A percentile compares a stretch with the other conserved stretches of the same genome.
Evolutionary conservation across 495 filamentous ascomycete species (phyloP).

Genomic region (Physcia stellaris): DNA sequence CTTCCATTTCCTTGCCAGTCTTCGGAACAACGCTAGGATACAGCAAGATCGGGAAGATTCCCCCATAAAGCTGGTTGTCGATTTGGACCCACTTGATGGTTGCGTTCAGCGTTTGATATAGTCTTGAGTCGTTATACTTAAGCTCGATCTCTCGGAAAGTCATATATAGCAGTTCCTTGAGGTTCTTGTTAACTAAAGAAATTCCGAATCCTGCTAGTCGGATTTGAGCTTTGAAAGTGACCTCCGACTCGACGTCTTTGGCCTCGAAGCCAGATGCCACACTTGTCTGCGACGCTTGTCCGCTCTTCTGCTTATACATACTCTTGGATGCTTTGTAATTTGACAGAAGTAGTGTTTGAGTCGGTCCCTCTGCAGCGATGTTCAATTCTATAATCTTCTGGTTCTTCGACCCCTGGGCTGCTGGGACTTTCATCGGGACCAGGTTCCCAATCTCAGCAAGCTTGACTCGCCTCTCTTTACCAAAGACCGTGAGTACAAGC

Average conservation of each 20-base stretch:
- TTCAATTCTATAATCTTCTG: slow-evolving; percentile 90
- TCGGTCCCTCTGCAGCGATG: slow-evolving; percentile 86
- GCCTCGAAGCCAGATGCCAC: slow-evolving; percentile 70
- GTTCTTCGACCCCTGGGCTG: slow-evolving; percentile 37
- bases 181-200: slow-evolving; percentile 81
- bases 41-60: slow-evolving; percentile 92
- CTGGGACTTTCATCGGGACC: slow-evolving; percentile 72
- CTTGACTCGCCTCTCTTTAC: slow-evolving; percentile 77
- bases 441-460: slow-evolving; percentile 92
- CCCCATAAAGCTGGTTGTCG: slow-evolving; percentile 96
- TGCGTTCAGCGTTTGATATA: slow-evolving; percentile 81
- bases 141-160: slow-evolving; percentile 88
- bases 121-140: slow-evolving; percentile 77
- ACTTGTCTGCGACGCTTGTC: slow-evolving; percentile 39
- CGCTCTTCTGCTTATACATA: slow-evolving; percentile 73
- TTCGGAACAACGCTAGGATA: slow-evolving; percentile 99
- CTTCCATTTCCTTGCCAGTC: slow-evolving; percentile 91
- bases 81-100: slow-evolving; percentile 98
- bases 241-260: slow-evolving; percentile 73
- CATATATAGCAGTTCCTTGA: slow-evolving; percentile 85
- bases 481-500: slow-evolving; percentile 63
- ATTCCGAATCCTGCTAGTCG: slow-evolving; percentile 83
- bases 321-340: slow-evolving; percentile 91
- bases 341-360: slow-evolving; percentile 84
- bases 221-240: slow-evolving; percentile 78